phyloP scores from a whole-genome alignment of 2,329 filamentous ascomycete species.

The Mariannaea sp. region DNA sequence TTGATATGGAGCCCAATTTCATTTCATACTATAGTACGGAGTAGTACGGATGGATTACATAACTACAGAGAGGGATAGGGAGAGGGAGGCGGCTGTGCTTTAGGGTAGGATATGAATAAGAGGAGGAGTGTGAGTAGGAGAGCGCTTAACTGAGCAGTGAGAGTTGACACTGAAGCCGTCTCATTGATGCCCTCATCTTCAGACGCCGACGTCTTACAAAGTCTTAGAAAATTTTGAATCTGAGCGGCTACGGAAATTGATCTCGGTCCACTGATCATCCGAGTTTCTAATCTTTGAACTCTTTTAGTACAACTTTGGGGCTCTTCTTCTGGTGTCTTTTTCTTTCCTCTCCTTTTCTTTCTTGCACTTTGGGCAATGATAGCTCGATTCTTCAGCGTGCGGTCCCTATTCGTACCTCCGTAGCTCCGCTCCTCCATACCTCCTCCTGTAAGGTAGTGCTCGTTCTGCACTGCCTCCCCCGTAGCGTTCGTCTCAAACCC shows the following conservation, averaged over 20 bases:
- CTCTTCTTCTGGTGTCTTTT: not conserved
- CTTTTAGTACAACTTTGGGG: conserved; percentile 27
- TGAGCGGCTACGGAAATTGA: conserved; percentile 37
- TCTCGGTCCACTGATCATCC: conserved; percentile 25
- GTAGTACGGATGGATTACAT: too few species aligned
- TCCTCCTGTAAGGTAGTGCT: too few species aligned
- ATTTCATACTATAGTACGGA: not conserved
- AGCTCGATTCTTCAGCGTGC: too few species aligned
- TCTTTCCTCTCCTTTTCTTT: too few species aligned
- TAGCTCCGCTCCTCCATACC: too few species aligned
- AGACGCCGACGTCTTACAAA: conserved; percentile 27
- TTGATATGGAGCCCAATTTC: not conserved
- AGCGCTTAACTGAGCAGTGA: too few species aligned
- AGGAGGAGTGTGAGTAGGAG: too few species aligned
- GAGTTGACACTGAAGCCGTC: not conserved
- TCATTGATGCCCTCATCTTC: not conserved
- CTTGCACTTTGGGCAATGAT: too few species aligned
- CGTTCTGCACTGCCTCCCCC: conserved; percentile 12
- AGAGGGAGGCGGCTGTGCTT: not conserved
- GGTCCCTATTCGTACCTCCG: too few species aligned
- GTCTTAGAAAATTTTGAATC: too few species aligned
- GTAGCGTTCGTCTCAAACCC: conserved; percentile 7
- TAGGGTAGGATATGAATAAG: conserved; percentile 4
- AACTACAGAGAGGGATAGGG: too few species aligned
- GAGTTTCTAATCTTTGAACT: conserved; percentile 12